A percentile compares a stretch with the other conserved stretches of the same genome.
Evolutionary conservation across 2,329 filamentous ascomycete species (phyloP).

Genomic region (Drechslerella coelobrocha): DNA sequence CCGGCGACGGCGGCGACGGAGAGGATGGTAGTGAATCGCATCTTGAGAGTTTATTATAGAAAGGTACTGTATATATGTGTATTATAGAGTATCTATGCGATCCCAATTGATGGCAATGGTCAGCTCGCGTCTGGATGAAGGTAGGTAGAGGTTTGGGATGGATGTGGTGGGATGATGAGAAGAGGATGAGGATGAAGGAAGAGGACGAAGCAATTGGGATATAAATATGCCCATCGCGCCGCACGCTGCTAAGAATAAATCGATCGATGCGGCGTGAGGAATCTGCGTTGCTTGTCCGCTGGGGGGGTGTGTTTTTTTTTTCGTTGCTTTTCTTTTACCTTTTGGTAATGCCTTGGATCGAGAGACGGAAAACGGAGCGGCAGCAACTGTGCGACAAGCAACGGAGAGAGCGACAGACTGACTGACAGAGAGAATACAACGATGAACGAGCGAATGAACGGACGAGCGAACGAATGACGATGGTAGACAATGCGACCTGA

Average conservation of each 20-base stretch:
- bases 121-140: not conserved
- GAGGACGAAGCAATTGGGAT: not conserved
- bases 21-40: constrained; percentile 52
- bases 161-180: constrained; percentile 1
- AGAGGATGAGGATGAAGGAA: not conserved
- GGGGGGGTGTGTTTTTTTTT: no score
- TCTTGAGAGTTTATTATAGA: constrained; percentile 31
- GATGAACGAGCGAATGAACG: not conserved
- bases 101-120: constrained; percentile 9
- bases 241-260: no score
- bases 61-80: constrained; percentile 22
- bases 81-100: constrained; percentile 13
- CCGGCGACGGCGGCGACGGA: constrained; percentile 54
- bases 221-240: not conserved
- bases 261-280: no score
- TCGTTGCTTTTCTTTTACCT: no score
- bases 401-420: constrained; percentile 7
- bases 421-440: not conserved
- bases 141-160: not conserved
- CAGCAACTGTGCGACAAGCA: constrained; percentile 6
- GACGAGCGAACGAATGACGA: constrained; percentile 23
- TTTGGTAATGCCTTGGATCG: not conserved
- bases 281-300: no score
- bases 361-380: constrained; percentile 1
- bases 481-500: constrained; percentile 6